Conservation (phyloP, 257 asterid genomes). For the Mitragyna speciosa region DNA sequence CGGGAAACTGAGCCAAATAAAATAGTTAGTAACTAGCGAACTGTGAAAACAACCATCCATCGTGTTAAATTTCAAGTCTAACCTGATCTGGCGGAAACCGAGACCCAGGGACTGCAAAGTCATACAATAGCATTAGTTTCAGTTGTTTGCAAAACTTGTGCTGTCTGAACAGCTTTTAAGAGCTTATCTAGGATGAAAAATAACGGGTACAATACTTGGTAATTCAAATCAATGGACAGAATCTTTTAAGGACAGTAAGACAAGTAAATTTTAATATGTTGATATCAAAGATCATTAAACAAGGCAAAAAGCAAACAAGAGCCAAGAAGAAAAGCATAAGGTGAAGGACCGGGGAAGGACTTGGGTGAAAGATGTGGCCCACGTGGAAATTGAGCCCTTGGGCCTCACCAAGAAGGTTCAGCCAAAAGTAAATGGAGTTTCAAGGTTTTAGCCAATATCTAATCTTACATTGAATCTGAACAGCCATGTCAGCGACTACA, state of each 20-base stretch:
- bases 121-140: not conserved
- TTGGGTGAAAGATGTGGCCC: too few species aligned
- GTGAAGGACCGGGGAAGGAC: too few species aligned
- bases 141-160: not conserved
- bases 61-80: not conserved
- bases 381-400: not conserved
- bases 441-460: not conserved
- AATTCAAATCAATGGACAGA: not conserved
- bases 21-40: not conserved
- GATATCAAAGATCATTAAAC: too few species aligned
- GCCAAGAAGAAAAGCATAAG: too few species aligned
- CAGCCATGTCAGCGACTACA: slow-evolving; percentile 1
- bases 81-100: slow-evolving; percentile 7
- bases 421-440: not conserved
- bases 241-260: not conserved
- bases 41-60: not conserved
- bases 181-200: not conserved
- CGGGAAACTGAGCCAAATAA: slow-evolving; percentile 22
- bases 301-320: too few species aligned
- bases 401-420: not conserved
- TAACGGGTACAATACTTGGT: not conserved
- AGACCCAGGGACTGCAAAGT: not conserved
- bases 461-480: not conserved
- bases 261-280: too few species aligned
- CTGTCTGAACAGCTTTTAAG: not conserved